Evolutionary conservation across 129 eudicot species (phyloP).

Genomic region (Smallanthus sonchifolius): DNA sequence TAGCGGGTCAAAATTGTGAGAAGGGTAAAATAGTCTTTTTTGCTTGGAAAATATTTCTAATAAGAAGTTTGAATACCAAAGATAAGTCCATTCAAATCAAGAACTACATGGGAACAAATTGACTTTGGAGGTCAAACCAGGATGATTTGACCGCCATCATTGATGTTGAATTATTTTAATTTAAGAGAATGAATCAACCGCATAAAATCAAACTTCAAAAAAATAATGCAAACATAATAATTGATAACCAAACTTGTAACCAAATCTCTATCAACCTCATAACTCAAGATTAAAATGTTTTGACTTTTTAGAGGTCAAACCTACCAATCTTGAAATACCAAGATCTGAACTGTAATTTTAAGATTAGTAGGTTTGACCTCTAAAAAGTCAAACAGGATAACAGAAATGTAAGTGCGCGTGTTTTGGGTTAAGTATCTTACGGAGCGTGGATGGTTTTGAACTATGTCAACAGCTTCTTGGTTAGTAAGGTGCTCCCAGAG

Average conservation of each 20-base stretch:
- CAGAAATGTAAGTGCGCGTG: neutral
- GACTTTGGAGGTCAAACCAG: conserved; percentile 4
- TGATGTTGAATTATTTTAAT: neutral
- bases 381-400: neutral
- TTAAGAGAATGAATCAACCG: neutral
- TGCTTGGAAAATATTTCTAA: neutral
- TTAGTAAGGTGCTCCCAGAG: conserved; percentile 95
- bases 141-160: neutral
- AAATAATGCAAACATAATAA: neutral
- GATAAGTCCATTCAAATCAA: conserved; percentile 7
- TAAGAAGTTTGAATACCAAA: neutral
- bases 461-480: conserved; percentile 94
- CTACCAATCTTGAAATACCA: neutral
- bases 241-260: neutral
- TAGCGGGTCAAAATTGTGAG: no score
- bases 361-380: neutral
- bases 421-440: conserved; percentile 43
- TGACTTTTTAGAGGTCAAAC: neutral
- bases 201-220: neutral
- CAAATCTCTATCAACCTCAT: neutral
- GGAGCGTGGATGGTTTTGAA: conserved; percentile 61
- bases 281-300: neutral
- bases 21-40: no score
- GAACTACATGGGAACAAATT: neutral
- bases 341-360: neutral